phyloP scores from a whole-genome alignment of 768 basidiomycete species.

The Amanita rubescens region DNA sequence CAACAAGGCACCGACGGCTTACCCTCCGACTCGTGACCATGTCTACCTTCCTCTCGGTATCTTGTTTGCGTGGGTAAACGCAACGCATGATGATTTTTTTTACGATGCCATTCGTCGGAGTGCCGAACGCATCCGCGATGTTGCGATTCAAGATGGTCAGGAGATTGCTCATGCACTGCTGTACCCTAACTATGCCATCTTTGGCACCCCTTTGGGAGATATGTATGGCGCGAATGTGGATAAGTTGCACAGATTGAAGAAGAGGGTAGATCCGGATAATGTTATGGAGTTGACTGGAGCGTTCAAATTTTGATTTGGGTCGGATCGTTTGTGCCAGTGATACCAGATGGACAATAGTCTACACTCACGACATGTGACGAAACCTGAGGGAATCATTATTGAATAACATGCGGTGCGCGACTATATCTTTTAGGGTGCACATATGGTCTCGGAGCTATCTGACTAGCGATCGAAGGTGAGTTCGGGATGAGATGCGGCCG shows the following conservation, averaged over 20 bases:
- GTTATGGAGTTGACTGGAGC: constrained; percentile 50
- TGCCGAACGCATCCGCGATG: constrained; percentile 27
- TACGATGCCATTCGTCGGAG: constrained; percentile 27
- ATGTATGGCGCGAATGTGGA: constrained; percentile 36
- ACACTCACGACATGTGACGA: no score
- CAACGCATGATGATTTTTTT: constrained; percentile 18
- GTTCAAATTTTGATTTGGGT: constrained; percentile 37
- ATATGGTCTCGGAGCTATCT: no score
- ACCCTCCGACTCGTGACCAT: constrained; percentile 27
- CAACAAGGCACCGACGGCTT: constrained; percentile 31
- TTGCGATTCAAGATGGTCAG: constrained; percentile 26
- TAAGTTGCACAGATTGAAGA: constrained; percentile 26
- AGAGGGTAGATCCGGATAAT: constrained; percentile 35
- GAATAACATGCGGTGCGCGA: no score
- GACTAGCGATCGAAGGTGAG: no score
- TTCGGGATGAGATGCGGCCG: no score
- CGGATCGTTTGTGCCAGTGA: no score
- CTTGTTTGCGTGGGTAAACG: constrained; percentile 16
- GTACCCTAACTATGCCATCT: constrained; percentile 38
- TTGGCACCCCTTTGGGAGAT: constrained; percentile 31
- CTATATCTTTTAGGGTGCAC: no score
- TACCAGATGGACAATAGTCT: no score
- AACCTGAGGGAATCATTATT: no score
- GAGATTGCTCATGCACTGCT: constrained; percentile 21
- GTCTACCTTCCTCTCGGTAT: constrained; percentile 22